Percentiles rank a stretch among this genome's conserved stretches.
These are phyloP conservation scores for Eucalyptus erythrocorys DNA, from an alignment of 345 rosid species.

Conservation along the genomic window DNA sequence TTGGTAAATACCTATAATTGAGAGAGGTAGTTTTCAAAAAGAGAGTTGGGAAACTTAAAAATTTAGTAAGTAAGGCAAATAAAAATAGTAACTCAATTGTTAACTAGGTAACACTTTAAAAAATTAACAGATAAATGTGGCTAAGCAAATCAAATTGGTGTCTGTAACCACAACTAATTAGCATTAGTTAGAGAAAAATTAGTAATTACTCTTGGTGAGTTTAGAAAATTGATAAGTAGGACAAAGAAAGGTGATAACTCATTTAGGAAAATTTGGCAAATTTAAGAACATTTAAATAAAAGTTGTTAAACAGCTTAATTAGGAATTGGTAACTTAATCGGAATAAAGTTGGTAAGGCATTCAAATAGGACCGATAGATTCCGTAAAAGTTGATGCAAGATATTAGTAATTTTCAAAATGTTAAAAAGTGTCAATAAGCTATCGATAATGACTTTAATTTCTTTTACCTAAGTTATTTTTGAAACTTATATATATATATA, in stretches of 20 bases:
- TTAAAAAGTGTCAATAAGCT: not conserved
- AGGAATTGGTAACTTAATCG: fast-evolving
- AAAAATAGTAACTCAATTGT: not conserved
- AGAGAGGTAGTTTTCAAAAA: not conserved
- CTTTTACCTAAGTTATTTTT: not conserved
- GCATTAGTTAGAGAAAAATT: not conserved
- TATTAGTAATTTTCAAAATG: too few species aligned
- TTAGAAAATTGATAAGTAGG: not conserved
- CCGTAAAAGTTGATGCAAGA: not conserved
- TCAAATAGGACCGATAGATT: not conserved
- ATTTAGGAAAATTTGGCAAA: not conserved
- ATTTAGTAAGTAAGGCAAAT: not conserved
- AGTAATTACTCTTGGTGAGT: not conserved
- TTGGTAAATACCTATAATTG: not conserved
- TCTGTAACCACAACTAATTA: not conserved
- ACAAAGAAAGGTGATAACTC: not conserved
- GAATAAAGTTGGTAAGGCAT: not conserved
- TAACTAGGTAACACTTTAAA: not conserved
- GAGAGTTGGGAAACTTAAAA: not conserved
- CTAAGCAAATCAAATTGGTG: not conserved
- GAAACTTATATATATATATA: too few species aligned
- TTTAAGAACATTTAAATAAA: not conserved
- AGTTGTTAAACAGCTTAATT: not conserved
- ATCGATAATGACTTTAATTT: not conserved
- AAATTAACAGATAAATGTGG: not conserved